A percentile compares a stretch with the other conserved stretches of the same genome.
phyloP scores from a whole-genome alignment of 768 basidiomycete species.

The Termitomyces titanicus region DNA sequence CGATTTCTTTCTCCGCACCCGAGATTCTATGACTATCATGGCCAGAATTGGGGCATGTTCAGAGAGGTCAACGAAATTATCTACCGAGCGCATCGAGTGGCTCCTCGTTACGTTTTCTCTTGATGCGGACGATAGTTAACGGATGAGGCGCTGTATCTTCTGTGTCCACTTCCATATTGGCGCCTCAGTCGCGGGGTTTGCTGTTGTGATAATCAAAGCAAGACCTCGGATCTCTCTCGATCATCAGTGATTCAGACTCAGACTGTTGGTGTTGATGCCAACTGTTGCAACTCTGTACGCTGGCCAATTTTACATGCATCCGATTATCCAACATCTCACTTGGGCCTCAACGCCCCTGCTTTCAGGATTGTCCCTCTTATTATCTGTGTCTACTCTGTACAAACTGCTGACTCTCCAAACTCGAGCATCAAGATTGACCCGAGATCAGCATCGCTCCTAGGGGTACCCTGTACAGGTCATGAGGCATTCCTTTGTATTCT shows the following conservation, averaged over 20 bases:
- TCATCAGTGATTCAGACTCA: no score
- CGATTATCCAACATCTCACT: neutral
- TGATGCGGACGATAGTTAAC: conserved; percentile 77
- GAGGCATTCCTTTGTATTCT: neutral
- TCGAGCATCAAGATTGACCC: neutral
- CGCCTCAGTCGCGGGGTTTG: neutral
- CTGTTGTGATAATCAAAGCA: neutral
- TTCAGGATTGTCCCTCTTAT: no score
- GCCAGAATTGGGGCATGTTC: conserved; percentile 10
- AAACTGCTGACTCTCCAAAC: no score
- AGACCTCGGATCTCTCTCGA: neutral
- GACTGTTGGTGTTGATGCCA: no score
- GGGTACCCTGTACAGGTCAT: neutral
- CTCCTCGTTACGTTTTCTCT: conserved; percentile 79
- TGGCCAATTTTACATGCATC: neutral
- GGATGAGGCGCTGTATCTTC: conserved; percentile 29
- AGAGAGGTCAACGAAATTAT: conserved; percentile 18
- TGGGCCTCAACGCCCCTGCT: neutral
- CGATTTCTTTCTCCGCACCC: conserved; percentile 58
- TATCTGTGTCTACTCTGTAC: neutral
- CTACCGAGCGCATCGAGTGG: conserved; percentile 78
- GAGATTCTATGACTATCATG: conserved; percentile 46
- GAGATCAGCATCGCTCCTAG: neutral
- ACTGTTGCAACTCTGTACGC: neutral
- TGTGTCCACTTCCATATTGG: conserved; percentile 26